These are phyloP conservation scores for Globisporangium cystogenes DNA, from an alignment of 352 stramenopile species.

Conservation along the genomic window DNA sequence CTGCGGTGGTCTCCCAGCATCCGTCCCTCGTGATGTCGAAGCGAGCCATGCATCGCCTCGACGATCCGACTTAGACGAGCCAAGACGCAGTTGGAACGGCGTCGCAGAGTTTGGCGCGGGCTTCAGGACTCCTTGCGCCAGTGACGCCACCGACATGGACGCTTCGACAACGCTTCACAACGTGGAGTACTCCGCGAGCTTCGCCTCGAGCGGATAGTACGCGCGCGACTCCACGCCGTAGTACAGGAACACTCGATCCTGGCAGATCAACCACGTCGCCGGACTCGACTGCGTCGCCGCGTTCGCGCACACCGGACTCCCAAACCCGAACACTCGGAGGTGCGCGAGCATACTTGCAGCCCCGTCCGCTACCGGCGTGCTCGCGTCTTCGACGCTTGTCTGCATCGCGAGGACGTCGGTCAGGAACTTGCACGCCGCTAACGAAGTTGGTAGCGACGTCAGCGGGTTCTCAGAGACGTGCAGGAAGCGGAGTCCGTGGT, in stretches of 20 bases:
- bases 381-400: not conserved
- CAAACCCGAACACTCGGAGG: not conserved
- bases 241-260: not conserved
- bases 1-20: too few species aligned
- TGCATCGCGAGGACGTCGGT: not conserved
- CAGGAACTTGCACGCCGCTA: not conserved
- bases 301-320: not conserved
- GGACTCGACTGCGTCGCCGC: not conserved
- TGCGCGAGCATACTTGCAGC: not conserved
- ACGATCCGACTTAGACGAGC: too few species aligned
- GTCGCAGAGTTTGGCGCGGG: too few species aligned
- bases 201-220: conserved; percentile 3
- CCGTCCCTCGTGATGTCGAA: too few species aligned
- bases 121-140: too few species aligned
- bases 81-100: too few species aligned
- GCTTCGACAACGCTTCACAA: not conserved
- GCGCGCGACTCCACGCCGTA: not conserved
- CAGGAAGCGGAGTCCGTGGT: not conserved
- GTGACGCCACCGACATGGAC: not conserved
- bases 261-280: not conserved
- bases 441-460: not conserved
- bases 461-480: not conserved
- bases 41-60: too few species aligned
- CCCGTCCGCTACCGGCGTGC: not conserved
- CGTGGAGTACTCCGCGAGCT: not conserved